Evolutionary conservation across 1,139 yeast species (phyloP), one percentile per base, ranked within the genome.

Genomic region (Debaryomyces sp.): DNA sequence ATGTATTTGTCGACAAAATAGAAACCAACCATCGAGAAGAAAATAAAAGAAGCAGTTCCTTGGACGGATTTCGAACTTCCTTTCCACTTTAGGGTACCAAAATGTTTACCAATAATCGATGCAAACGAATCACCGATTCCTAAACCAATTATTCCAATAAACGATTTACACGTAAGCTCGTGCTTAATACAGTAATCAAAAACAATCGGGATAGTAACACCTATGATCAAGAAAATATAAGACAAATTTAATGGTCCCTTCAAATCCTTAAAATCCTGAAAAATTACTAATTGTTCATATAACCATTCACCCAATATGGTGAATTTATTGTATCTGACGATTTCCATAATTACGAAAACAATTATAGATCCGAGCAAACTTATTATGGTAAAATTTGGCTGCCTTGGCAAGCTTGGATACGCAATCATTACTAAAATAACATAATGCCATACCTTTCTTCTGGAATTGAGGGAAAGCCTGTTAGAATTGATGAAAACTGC

Each of bases 221-320:
- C 95, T 1, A 80, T 61, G 17, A 85, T 69, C 51, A 87, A 68
- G 57, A 81, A 86, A 23, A 87, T 75, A 61, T 87, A 87, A 0
- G 90, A 85, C 38, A 86, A 71, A 54, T 85, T 83, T 48, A 86
- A 68, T 6, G 87, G 87, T 1, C 91, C 91, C 43, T 73, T 71
- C 30, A 73, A 73, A 62, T 87, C 94, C 61, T 88, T 82, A 37
- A 66, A 67, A 61, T 87, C 94, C 50, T 87, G 85, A 64, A 86
- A 87, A 24, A 75, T 69, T 35, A 70, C 63, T 48, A 87, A 72
- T 39, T 68, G 59, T 18, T 61, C 52, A 46, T 62, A 53, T 27
- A 71, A 21, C 55, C 53, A 57, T 63, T 71, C 44, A 64, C 80
- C 80, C 44, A 74, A 45, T 15, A 66, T 49, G 0, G 73, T 77